Conservation (phyloP, 148 eudicot species). For the Arbutus unedo region DNA sequence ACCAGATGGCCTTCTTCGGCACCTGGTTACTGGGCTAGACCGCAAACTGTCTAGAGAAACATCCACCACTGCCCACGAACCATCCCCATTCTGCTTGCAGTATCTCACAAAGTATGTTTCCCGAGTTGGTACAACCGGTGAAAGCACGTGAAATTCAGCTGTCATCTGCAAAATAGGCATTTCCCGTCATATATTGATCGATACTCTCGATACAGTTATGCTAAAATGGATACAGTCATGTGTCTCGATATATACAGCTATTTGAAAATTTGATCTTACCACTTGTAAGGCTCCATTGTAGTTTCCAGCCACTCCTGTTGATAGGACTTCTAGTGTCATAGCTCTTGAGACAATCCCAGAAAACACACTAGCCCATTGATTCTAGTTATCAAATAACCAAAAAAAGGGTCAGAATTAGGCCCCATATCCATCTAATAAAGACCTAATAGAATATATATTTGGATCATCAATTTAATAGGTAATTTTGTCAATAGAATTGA, state of each 20-base stretch:
- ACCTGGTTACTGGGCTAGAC: constrained; percentile 36
- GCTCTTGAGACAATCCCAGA: constrained; percentile 47
- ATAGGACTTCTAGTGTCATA: constrained; percentile 31
- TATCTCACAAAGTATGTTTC: constrained; percentile 71
- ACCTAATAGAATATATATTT: not conserved
- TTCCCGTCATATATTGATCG: no score
- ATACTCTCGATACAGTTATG: not conserved
- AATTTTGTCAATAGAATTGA: not conserved
- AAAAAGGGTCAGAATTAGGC: not conserved
- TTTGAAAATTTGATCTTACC: constrained; percentile 21
- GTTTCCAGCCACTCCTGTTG: constrained; percentile 45
- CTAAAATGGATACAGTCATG: not conserved
- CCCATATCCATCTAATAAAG: not conserved
- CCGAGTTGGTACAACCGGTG: constrained; percentile 73
- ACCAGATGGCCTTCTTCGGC: constrained; percentile 72
- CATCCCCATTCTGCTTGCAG: constrained; percentile 62
- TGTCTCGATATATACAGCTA: no score
- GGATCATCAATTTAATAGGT: not conserved
- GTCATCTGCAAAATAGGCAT: constrained; percentile 42
- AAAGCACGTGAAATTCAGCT: constrained; percentile 73
- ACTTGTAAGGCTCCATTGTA: constrained; percentile 47
- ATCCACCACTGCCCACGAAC: constrained; percentile 78
- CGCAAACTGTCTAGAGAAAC: constrained; percentile 62
- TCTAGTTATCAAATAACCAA: constrained; percentile 17
- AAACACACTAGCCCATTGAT: constrained; percentile 42